A percentile compares a stretch with the other conserved stretches of the same genome.
These are phyloP conservation scores for Quercus engelmannii DNA, from an alignment of 306 rosid species.

Conservation along the genomic window DNA sequence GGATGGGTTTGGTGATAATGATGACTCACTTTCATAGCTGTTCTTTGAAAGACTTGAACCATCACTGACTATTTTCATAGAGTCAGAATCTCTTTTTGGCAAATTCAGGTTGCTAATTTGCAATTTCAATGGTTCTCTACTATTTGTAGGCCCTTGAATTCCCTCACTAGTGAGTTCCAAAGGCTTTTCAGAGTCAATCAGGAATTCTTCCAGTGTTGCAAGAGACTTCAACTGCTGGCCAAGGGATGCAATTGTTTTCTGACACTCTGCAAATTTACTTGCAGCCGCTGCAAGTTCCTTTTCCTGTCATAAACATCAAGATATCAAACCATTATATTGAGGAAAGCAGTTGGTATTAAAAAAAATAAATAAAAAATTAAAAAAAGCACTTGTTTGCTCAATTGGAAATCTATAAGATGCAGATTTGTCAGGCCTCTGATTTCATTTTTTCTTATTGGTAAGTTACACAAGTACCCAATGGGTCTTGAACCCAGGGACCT, in stretches of 20 bases:
- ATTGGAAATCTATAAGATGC: neutral
- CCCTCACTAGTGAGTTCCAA: conserved; percentile 23
- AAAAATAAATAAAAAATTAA: neutral
- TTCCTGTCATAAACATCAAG: conserved; percentile 46
- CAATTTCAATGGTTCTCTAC: conserved; percentile 20
- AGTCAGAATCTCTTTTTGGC: conserved; percentile 19
- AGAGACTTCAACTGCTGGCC: conserved; percentile 63
- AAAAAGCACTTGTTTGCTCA: neutral
- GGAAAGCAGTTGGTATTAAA: neutral
- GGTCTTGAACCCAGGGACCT: too few species aligned
- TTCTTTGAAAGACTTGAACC: neutral
- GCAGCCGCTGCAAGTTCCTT: conserved; percentile 70
- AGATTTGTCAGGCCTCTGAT: neutral
- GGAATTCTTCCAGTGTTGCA: conserved; percentile 64
- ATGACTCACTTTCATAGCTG: neutral
- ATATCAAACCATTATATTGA: conserved; percentile 5
- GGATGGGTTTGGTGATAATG: conserved; percentile 27
- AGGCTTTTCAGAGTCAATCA: conserved; percentile 47
- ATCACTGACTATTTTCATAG: neutral
- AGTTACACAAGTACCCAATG: too few species aligned
- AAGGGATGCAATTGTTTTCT: conserved; percentile 78
- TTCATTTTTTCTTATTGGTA: too few species aligned
- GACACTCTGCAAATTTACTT: conserved; percentile 64
- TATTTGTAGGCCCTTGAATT: conserved; percentile 17
- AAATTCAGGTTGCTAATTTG: conserved; percentile 18